phyloP scores from a whole-genome alignment of 495 filamentous ascomycete genomes.

The Lophiostoma macrostomum region DNA sequence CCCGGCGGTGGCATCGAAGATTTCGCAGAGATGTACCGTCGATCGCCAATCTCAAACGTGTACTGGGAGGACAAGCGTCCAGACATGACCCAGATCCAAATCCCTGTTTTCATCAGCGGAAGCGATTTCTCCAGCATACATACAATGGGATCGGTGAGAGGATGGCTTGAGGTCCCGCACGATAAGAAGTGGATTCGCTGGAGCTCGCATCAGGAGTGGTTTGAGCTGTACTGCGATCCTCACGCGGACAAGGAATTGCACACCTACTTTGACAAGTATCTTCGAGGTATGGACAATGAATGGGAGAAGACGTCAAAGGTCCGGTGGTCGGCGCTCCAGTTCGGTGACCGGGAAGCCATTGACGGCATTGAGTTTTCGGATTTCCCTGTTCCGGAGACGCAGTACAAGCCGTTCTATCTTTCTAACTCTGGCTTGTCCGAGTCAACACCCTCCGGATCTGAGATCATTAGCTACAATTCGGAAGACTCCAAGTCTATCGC shows the following conservation, averaged over 20 bases:
- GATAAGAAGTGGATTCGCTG: constrained; percentile 42
- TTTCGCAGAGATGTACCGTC: constrained; percentile 3
- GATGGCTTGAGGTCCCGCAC: constrained; percentile 35
- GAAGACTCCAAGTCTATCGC: constrained; percentile 29
- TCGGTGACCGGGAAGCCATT: constrained; percentile 11
- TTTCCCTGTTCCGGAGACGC: constrained; percentile 40
- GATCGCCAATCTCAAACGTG: not conserved
- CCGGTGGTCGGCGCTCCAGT: constrained; percentile 27
- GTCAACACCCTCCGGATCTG: not conserved
- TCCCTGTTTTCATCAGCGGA: constrained; percentile 22
- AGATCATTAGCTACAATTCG: constrained; percentile 33
- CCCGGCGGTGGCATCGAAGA: constrained; percentile 3
- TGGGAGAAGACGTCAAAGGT: constrained; percentile 47
- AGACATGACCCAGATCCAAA: constrained; percentile 6
- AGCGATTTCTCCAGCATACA: constrained; percentile 40
- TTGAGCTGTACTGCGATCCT: constrained; percentile 38
- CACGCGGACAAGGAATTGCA: constrained; percentile 36
- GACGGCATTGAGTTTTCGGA: constrained; percentile 15
- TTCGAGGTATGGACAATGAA: constrained; percentile 42
- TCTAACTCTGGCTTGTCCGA: not conserved
- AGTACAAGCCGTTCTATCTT: constrained; percentile 38
- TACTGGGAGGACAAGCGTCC: constrained; percentile 18
- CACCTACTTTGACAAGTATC: constrained; percentile 44
- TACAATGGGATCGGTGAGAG: constrained; percentile 43
- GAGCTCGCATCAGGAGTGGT: constrained; percentile 44